These are phyloP conservation scores for Diutina mesorugosa DNA, from an alignment of 1,139 yeast genomes.

Conservation along the genomic window DNA sequence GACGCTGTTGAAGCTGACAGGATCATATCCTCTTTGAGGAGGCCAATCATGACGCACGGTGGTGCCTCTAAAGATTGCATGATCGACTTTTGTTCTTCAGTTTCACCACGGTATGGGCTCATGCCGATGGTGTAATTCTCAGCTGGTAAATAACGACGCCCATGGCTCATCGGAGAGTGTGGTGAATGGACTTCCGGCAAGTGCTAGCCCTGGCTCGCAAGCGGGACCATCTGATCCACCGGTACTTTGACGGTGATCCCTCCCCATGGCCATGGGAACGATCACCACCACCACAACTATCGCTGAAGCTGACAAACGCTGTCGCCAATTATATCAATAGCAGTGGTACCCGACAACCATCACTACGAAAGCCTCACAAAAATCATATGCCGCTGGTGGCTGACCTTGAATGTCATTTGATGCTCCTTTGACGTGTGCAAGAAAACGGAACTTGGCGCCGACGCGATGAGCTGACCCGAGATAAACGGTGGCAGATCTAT, in stretches of 20 bases:
- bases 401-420: not conserved
- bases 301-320: not conserved
- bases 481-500: slow-evolving; percentile 18
- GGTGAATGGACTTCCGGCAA: not conserved
- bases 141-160: no score
- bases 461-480: not conserved
- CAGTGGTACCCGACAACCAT: not conserved
- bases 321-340: not conserved
- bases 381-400: not conserved
- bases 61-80: not conserved
- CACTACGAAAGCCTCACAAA: not conserved
- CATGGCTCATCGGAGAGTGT: no score
- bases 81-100: not conserved
- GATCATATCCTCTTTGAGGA: not conserved
- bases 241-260: not conserved
- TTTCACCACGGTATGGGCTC: not conserved
- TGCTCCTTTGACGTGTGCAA: not conserved
- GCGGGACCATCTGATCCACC: not conserved
- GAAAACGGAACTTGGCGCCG: not conserved
- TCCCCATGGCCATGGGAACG: not conserved
- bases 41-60: not conserved
- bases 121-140: not conserved
- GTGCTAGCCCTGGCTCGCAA: not conserved
- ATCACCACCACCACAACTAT: not conserved
- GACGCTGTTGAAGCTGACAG: not conserved